Evolutionary conservation across 2,329 filamentous ascomycete species (phyloP), one percentile per base, ranked within the genome.

Genomic region (Clarireedia homoeocarpa): DNA sequence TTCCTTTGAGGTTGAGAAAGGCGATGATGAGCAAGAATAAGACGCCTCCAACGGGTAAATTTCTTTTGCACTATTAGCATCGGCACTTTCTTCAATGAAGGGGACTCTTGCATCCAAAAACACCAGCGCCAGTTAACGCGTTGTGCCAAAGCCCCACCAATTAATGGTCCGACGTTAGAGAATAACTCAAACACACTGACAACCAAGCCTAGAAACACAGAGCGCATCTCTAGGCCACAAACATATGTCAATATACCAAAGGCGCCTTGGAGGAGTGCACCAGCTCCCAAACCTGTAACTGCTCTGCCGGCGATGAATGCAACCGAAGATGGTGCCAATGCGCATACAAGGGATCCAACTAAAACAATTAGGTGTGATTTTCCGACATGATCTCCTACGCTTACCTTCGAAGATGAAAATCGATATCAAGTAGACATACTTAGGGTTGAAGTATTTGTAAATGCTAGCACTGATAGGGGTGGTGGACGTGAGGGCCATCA

Each of bases 181-280:
- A 84, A 83, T 20, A 86, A 67, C 1, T 83, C 83, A 84, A 84
- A 87, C 0, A 87, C 79, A 42, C 83, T 75, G 6, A 81, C 82
- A 49, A 85, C 79, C 47, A 87, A 69, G 2, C 83, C 83, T 59
- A 83, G 84, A 63, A 82, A 78, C 4, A 64, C 51, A 3, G 71
- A 65, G 24, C 70, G 60, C 34, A 67, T 65, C 10, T 63, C 58
- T 2, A 65, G 65, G 12, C 62, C 58, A 2, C 65, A 66, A 15
- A 61, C 53, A 44, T 65, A 72, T 0, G 65, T 72, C 57, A 74
- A 71, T 48, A 75, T 73, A 3, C 67, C 73, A 62, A 75, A 70
- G 27, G 27, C 27, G 0, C 74, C 74, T 0, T 66, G 55, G 69
- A 71, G 5, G 14, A 62, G 17, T 3, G 51, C 65, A 42, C 49